Evolutionary conservation across 2,329 filamentous ascomycete species (phyloP).

Genomic region (Botryosphaeria dothidea): DNA sequence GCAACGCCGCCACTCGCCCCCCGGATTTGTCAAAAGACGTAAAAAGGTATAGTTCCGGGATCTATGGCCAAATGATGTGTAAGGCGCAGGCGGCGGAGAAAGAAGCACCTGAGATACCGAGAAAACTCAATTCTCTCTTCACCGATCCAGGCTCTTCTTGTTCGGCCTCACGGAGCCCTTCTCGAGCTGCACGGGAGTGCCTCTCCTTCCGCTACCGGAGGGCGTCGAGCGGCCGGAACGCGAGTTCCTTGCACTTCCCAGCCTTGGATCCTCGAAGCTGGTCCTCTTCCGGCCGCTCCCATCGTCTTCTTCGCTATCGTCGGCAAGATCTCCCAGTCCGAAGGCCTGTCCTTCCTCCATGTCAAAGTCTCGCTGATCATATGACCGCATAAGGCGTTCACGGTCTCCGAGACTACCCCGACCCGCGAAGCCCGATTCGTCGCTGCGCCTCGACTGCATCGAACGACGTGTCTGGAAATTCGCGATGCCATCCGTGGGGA

Average conservation of each 20-base stretch:
- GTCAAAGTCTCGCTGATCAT: constrained; percentile 43
- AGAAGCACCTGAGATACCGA: background rate
- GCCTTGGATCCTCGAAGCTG: constrained; percentile 32
- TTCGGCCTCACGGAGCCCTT: constrained; percentile 6
- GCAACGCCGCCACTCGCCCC: background rate
- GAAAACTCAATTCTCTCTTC: background rate
- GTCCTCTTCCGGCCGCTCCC: constrained; percentile 31
- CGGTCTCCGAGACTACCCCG: constrained; percentile 59
- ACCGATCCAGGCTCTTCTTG: constrained; percentile 19
- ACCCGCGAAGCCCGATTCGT: constrained; percentile 53
- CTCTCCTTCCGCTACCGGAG: constrained; percentile 11
- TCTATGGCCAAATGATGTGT: background rate
- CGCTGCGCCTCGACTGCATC: constrained; percentile 84
- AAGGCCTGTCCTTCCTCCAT: constrained; percentile 60
- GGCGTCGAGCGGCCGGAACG: constrained; percentile 14
- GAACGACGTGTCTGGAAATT: constrained; percentile 86
- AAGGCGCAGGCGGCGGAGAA: background rate
- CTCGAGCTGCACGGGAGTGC: constrained; percentile 8
- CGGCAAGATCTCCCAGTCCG: constrained; percentile 75
- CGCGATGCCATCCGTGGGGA: constrained; percentile 88
- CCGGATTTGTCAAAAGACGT: background rate
- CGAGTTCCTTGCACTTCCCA: background rate
- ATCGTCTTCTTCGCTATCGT: constrained; percentile 57
- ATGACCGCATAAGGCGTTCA: constrained; percentile 82
- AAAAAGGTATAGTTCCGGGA: background rate